Conservation (phyloP, 1,139 yeast species). For the Wickerhamomyces sp. region DNA sequence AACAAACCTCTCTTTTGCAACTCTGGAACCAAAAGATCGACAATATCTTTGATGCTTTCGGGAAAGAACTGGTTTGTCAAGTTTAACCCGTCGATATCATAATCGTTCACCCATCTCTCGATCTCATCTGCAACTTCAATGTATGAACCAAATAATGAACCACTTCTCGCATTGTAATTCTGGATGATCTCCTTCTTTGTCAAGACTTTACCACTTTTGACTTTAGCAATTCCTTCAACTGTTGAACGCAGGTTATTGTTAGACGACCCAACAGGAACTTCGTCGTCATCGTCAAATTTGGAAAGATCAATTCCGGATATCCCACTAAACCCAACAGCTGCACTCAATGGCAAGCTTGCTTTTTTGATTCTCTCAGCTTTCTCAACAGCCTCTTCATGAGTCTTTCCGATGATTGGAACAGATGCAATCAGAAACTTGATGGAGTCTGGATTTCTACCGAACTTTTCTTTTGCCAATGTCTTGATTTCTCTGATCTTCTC, state of each 20-base stretch:
- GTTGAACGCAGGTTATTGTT: slow-evolving; percentile 3
- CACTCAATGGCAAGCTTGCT: slow-evolving; percentile 25
- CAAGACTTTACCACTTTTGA: background rate
- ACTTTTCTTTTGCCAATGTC: slow-evolving; percentile 23
- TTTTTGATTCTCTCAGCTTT: background rate
- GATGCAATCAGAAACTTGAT: slow-evolving; percentile 26
- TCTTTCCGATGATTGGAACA: slow-evolving; percentile 26
- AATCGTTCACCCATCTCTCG: slow-evolving; percentile 24
- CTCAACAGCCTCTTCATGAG: slow-evolving; percentile 29
- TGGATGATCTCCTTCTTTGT: slow-evolving; percentile 3
- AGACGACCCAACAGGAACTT: slow-evolving; percentile 6
- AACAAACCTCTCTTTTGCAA: slow-evolving; percentile 23
- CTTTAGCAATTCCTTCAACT: slow-evolving; percentile 4
- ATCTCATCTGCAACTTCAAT: slow-evolving; percentile 24
- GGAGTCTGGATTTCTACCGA: slow-evolving; percentile 25
- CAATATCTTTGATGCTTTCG: slow-evolving; percentile 25
- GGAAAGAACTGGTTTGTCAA: slow-evolving; percentile 22
- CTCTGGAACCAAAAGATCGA: slow-evolving; percentile 25
- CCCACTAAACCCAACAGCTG: slow-evolving; percentile 34
- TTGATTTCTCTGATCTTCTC: slow-evolving; percentile 29
- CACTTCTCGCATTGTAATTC: slow-evolving; percentile 3
- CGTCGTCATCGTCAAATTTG: slow-evolving; percentile 29
- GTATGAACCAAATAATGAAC: slow-evolving; percentile 21
- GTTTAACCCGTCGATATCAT: slow-evolving; percentile 28
- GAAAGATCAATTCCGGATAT: slow-evolving; percentile 36